Evolutionary conservation across 805 yeast genomes (phyloP).

Genomic region (Candida sithepensis): DNA sequence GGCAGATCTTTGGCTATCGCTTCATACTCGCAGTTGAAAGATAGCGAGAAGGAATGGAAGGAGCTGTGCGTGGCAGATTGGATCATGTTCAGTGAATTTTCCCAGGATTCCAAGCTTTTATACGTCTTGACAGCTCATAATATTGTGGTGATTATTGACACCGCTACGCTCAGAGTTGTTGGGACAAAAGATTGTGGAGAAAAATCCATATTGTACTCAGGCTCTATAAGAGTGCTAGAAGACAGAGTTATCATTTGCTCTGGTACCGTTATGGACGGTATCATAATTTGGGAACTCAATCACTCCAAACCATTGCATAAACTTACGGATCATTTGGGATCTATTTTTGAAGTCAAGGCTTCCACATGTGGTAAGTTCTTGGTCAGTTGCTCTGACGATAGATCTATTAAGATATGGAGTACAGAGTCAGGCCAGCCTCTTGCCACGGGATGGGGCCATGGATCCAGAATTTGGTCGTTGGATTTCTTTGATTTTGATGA

Average conservation of each 20-base stretch:
- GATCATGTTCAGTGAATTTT: constrained; percentile 64
- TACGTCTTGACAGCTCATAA: constrained; percentile 80
- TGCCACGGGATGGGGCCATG: constrained; percentile 95
- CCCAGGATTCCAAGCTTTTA: constrained; percentile 33
- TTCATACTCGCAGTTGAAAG: constrained; percentile 28
- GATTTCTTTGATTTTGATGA: constrained; percentile 44
- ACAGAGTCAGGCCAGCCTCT: constrained; percentile 51
- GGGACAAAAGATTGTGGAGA: constrained; percentile 50
- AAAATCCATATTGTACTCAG: constrained; percentile 84
- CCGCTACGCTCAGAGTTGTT: constrained; percentile 20
- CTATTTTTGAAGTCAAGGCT: constrained; percentile 76
- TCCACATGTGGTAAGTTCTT: constrained; percentile 52
- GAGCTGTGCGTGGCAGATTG: constrained; percentile 71
- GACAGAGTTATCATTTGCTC: constrained; percentile 60
- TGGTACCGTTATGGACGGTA: constrained; percentile 92
- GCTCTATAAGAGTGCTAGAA: constrained; percentile 55
- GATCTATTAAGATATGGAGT: constrained; percentile 80
- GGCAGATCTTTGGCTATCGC: constrained; percentile 61
- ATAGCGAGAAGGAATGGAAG: constrained; percentile 11
- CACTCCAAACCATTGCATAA: constrained; percentile 42
- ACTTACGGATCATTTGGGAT: constrained; percentile 81
- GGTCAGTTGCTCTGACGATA: constrained; percentile 89
- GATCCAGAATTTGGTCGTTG: constrained; percentile 88
- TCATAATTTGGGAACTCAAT: constrained; percentile 68
- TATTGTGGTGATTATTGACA: constrained; percentile 42